These are phyloP conservation scores for Lasiodiplodia sp. DNA, from an alignment of 2,329 filamentous ascomycete genomes.

Conservation along the genomic window DNA sequence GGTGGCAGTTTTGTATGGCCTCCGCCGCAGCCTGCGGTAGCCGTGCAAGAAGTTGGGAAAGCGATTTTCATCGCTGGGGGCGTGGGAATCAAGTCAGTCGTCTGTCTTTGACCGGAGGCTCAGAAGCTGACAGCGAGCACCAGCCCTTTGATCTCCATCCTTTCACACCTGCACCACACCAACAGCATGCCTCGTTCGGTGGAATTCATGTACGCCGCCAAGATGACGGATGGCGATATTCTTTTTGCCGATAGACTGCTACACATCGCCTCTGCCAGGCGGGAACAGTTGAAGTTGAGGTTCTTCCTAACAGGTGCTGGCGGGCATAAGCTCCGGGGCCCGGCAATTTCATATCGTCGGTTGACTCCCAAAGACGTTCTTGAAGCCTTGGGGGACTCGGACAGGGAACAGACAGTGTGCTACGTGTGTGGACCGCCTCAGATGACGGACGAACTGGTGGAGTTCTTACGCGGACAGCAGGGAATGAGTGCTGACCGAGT, in stretches of 20 bases:
- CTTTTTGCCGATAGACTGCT: slow-evolving; percentile 47
- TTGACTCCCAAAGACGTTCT: slow-evolving; percentile 44
- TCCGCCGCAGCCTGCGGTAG: slow-evolving; percentile 58
- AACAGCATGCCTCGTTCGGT: slow-evolving; percentile 54
- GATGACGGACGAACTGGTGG: slow-evolving; percentile 58
- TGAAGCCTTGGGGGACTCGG: slow-evolving; percentile 44
- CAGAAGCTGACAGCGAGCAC: neutral
- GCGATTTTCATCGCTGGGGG: slow-evolving; percentile 81
- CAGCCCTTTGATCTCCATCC: slow-evolving; percentile 76
- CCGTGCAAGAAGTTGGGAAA: slow-evolving; percentile 55
- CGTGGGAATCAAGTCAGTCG: slow-evolving; percentile 76
- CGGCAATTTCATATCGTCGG: slow-evolving; percentile 2
- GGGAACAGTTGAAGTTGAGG: slow-evolving; percentile 34
- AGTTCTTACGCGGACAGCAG: slow-evolving; percentile 46
- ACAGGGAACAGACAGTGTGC: slow-evolving; percentile 47
- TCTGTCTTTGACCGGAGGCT: neutral
- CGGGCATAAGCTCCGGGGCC: neutral
- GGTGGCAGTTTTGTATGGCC: slow-evolving; percentile 86
- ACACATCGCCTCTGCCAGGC: slow-evolving; percentile 11
- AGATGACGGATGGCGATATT: slow-evolving; percentile 42
- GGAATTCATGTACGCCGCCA: slow-evolving; percentile 70
- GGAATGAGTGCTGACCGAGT: slow-evolving; percentile 51
- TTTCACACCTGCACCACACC: slow-evolving; percentile 64
- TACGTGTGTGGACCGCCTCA: slow-evolving; percentile 58
- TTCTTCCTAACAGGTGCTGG: slow-evolving; percentile 43